These are phyloP conservation scores for Schizonepeta tenuifolia DNA, from an alignment of 257 asterid genomes.

Conservation along the genomic window DNA sequence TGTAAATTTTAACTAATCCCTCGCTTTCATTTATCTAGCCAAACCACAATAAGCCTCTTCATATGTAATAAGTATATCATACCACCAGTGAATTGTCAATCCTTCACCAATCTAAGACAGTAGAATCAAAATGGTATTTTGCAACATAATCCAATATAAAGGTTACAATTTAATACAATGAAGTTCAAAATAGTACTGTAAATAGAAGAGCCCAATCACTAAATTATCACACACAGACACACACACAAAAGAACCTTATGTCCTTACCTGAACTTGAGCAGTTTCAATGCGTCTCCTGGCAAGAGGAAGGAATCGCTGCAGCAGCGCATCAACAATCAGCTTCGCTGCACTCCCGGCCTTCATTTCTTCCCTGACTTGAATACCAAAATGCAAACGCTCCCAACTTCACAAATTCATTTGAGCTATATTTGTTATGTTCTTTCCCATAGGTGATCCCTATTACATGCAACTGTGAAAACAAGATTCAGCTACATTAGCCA, in stretches of 20 bases:
- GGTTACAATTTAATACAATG: neutral
- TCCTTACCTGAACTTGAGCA: slow-evolving; percentile 93
- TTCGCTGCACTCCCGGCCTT: slow-evolving; percentile 99
- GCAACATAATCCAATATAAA: slow-evolving; percentile 17
- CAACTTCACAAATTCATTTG: slow-evolving; percentile 47
- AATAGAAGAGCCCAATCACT: slow-evolving; percentile 10
- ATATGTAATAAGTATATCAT: neutral
- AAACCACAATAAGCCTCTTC: slow-evolving; percentile 23
- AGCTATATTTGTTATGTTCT: slow-evolving; percentile 35
- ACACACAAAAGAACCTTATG: neutral
- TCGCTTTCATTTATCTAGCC: slow-evolving; percentile 18
- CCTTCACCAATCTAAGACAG: slow-evolving; percentile 14
- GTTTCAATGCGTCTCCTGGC: slow-evolving; percentile 98
- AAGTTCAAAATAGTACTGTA: neutral
- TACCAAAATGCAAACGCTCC: slow-evolving; percentile 28
- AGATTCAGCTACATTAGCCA: neutral
- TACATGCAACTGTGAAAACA: slow-evolving; percentile 23
- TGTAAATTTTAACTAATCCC: neutral
- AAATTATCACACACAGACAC: slow-evolving; percentile 1
- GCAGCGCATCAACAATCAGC: slow-evolving; percentile 93
- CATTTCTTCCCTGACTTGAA: slow-evolving; percentile 50
- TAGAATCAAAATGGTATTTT: neutral
- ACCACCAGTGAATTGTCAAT: slow-evolving; percentile 2
- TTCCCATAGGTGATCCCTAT: slow-evolving; percentile 47
- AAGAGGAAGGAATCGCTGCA: slow-evolving; percentile 98